Percentiles rank a stretch among this genome's conserved stretches.
These are phyloP conservation scores for Pancytospora philotis DNA, from an alignment of 371 early-diverging fungal species.

Conservation along the genomic window DNA sequence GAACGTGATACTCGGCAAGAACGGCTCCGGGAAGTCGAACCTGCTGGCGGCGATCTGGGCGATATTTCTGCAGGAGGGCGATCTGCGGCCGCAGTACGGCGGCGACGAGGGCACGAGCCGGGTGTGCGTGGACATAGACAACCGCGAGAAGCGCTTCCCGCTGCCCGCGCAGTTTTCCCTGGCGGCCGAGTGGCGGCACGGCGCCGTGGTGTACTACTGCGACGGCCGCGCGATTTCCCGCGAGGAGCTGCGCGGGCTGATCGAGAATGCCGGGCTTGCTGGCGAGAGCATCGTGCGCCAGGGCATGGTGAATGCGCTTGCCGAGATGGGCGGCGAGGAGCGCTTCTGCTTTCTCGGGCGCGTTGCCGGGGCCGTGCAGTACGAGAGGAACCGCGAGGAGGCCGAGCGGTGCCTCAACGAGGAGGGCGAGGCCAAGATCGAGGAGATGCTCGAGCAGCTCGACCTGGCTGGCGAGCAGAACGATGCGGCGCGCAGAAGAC, in stretches of 20 bases:
- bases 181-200: slow-evolving; percentile 80
- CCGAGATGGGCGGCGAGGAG: slow-evolving; percentile 78
- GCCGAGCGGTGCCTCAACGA: slow-evolving; percentile 79
- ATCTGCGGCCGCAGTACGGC: slow-evolving; percentile 70
- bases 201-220: slow-evolving; percentile 73
- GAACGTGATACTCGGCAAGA: slow-evolving; percentile 67
- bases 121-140: slow-evolving; percentile 92
- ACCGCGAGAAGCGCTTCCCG: slow-evolving; percentile 79
- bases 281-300: slow-evolving; percentile 93
- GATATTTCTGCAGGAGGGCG: slow-evolving; percentile 67
- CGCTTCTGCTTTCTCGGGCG: slow-evolving; percentile 80
- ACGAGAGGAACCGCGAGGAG: slow-evolving; percentile 80
- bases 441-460: slow-evolving; percentile 71
- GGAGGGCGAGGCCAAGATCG: slow-evolving; percentile 66
- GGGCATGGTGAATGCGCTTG: slow-evolving; percentile 80
- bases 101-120: slow-evolving; percentile 62
- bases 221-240: slow-evolving; percentile 74
- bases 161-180: slow-evolving; percentile 71
- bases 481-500: slow-evolving; percentile 80
- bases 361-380: slow-evolving; percentile 89
- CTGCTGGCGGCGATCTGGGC: slow-evolving; percentile 82
- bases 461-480: slow-evolving; percentile 74
- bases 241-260: slow-evolving; percentile 74
- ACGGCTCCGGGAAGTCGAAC: slow-evolving; percentile 96
- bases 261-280: slow-evolving; percentile 92